Conservation (phyloP, 2,329 filamentous ascomycete genomes). For the Pseudogymnoascus sp. region DNA sequence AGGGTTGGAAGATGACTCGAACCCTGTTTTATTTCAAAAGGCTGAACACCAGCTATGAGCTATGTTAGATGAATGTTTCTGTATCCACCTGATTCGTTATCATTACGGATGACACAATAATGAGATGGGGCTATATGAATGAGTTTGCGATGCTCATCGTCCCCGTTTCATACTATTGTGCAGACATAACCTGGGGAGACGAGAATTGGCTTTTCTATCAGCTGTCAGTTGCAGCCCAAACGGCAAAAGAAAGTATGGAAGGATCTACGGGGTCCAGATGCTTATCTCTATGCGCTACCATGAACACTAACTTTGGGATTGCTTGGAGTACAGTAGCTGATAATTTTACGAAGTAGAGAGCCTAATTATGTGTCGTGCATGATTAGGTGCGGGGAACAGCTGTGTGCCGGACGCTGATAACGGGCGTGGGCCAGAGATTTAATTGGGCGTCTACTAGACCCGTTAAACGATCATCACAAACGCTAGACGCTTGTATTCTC, state of each 20-base stretch:
- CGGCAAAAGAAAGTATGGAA: background rate
- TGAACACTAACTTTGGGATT: background rate
- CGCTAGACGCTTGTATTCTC: background rate
- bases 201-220: background rate
- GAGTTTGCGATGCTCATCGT: background rate
- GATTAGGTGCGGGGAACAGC: background rate
- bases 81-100: background rate
- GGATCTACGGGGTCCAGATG: conserved; percentile 7
- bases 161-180: background rate
- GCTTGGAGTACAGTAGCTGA: background rate
- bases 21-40: background rate
- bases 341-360: conserved; percentile 6
- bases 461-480: background rate
- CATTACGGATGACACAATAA: background rate
- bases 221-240: background rate
- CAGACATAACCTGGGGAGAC: background rate
- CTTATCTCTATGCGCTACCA: background rate
- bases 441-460: background rate
- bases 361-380: conserved; percentile 3
- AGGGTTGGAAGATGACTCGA: background rate
- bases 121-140: background rate
- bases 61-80: background rate
- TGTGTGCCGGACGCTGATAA: background rate
- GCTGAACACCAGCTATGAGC: background rate
- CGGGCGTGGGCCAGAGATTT: background rate